phyloP scores from a whole-genome alignment of 2,329 filamentous ascomycete species.

The Leptographium radiaticola region DNA sequence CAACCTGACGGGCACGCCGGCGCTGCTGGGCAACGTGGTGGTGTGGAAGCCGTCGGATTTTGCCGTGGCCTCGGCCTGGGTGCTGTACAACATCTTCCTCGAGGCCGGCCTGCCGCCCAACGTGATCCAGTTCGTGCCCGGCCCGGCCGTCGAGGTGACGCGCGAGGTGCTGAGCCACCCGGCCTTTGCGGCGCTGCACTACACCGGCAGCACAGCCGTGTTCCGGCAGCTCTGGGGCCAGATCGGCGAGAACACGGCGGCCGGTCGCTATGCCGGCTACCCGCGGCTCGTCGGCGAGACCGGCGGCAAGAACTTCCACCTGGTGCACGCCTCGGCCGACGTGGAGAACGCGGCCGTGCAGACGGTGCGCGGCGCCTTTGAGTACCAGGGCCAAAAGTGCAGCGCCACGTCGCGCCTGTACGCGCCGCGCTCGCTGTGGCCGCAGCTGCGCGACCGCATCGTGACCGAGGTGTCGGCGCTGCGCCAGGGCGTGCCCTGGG shows the following conservation, averaged over 20 bases:
- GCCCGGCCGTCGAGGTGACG: conserved; percentile 75
- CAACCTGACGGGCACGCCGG: conserved; percentile 72
- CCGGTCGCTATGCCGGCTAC: conserved; percentile 72
- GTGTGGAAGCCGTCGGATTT: conserved; percentile 93
- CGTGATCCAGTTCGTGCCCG: conserved; percentile 89
- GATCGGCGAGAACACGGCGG: conserved; percentile 69
- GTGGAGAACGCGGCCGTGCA: conserved; percentile 30
- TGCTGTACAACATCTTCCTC: conserved; percentile 78
- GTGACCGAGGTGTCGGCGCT: conserved; percentile 23
- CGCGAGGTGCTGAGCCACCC: conserved; percentile 61
- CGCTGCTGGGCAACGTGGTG: conserved; percentile 85
- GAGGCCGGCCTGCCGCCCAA: conserved; percentile 82
- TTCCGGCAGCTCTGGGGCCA: conserved; percentile 82
- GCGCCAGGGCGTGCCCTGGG: conserved; percentile 17
- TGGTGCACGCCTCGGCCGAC: conserved; percentile 33
- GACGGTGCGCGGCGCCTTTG: conserved; percentile 34
- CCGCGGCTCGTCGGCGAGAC: conserved; percentile 37
- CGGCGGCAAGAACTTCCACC: conserved; percentile 39
- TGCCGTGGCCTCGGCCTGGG: conserved; percentile 80
- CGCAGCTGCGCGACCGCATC: conserved; percentile 24
- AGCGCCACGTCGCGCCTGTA: conserved; percentile 39
- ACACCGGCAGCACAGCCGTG: conserved; percentile 83
- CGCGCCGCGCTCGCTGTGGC: conserved; percentile 33
- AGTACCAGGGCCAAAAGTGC: conserved; percentile 38
- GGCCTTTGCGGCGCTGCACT: conserved; percentile 84